Conservation (phyloP, 2,329 filamentous ascomycete genomes). For the Xylariaceae sp. region DNA sequence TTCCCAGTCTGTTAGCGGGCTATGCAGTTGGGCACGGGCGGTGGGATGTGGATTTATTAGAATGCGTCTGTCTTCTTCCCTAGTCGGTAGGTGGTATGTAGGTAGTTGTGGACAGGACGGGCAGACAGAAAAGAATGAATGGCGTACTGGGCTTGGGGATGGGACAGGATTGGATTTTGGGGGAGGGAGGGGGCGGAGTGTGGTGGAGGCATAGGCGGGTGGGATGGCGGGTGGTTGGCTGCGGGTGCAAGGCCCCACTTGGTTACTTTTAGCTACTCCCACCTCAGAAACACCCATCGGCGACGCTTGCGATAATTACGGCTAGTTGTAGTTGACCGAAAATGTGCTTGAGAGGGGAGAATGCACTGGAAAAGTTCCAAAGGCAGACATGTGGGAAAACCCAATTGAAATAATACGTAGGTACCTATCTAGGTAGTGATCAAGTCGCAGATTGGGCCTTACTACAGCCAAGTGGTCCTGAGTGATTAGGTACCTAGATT, state of each 20-base stretch:
- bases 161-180: slow-evolving; percentile 17
- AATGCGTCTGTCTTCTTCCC: slow-evolving; percentile 8
- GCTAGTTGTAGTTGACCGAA: too few relatives aligned
- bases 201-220: slow-evolving; percentile 12
- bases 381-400: too few relatives aligned
- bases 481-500: not conserved
- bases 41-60: not conserved
- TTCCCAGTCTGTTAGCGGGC: slow-evolving; percentile 6
- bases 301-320: not conserved
- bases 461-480: not conserved
- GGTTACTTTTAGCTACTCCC: not conserved
- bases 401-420: too few relatives aligned
- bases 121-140: slow-evolving; percentile 11
- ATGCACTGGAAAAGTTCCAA: too few relatives aligned
- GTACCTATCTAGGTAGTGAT: not conserved
- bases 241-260: slow-evolving; percentile 2
- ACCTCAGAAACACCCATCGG: not conserved
- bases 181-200: slow-evolving; percentile 6
- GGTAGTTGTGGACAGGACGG: slow-evolving; percentile 8
- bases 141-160: slow-evolving; percentile 15
- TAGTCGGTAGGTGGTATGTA: slow-evolving; percentile 8
- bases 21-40: slow-evolving; percentile 3
- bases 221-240: slow-evolving; percentile 13
- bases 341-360: too few relatives aligned
- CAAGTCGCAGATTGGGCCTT: not conserved